A percentile compares a stretch with the other conserved stretches of the same genome.
Conservation (phyloP, 129 eudicot genomes). For the Artemisia tridentata region DNA sequence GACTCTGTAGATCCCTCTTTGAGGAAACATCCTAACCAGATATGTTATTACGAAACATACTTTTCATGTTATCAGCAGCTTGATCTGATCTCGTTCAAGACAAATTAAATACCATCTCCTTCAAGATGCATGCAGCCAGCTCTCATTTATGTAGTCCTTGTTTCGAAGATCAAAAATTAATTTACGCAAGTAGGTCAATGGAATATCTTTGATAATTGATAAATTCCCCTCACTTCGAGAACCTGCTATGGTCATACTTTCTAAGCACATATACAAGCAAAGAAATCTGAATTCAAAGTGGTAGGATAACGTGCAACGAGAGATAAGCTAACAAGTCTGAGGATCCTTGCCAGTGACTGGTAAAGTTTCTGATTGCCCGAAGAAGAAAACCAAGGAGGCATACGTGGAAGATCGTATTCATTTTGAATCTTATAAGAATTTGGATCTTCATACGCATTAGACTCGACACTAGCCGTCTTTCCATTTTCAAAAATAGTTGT, state of each 20-base stretch:
- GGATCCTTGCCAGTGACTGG: no score
- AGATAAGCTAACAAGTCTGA: conserved; percentile 78
- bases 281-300: background rate
- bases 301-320: conserved; percentile 57
- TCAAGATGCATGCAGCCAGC: conserved; percentile 89
- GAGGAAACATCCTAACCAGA: conserved; percentile 42
- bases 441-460: conserved; percentile 37
- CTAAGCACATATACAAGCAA: conserved; percentile 1
- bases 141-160: conserved; percentile 59
- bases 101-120: conserved; percentile 82
- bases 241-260: conserved; percentile 36
- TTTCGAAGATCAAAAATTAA: conserved; percentile 63
- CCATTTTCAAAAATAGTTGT: conserved; percentile 20
- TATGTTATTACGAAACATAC: conserved; percentile 37
- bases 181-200: conserved; percentile 69
- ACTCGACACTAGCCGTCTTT: conserved; percentile 17
- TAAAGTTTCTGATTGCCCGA: no score
- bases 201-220: conserved; percentile 68
- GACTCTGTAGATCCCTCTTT: conserved; percentile 35
- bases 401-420: conserved; percentile 74
- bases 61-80: conserved; percentile 40
- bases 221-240: conserved; percentile 55
- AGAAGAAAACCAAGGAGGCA: conserved; percentile 97
- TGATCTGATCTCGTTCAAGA: conserved; percentile 86
- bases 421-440: conserved; percentile 25